phyloP scores from a whole-genome alignment of 2,329 filamentous ascomycete species.

The Clonostachys solani region DNA sequence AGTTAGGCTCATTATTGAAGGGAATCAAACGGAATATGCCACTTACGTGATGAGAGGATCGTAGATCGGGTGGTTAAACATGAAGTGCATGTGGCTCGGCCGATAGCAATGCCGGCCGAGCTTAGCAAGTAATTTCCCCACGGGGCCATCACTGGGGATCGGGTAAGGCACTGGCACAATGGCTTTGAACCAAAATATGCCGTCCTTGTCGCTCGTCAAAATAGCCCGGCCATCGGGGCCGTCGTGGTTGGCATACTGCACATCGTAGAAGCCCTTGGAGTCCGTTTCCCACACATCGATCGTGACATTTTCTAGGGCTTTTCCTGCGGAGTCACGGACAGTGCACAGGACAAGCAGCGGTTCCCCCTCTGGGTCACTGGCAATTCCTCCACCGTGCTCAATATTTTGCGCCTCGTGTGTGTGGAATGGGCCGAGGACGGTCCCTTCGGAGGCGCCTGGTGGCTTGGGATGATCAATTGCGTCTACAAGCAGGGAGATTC shows the following conservation, averaged over 20 bases:
- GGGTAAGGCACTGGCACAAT: conserved; percentile 82
- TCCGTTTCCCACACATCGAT: conserved; percentile 81
- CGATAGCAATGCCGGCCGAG: conserved; percentile 69
- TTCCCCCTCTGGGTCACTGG: conserved; percentile 60
- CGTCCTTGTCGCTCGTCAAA: conserved; percentile 16
- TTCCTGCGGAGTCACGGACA: conserved; percentile 55
- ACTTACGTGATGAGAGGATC: conserved; percentile 76
- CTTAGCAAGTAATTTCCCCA: conserved; percentile 63
- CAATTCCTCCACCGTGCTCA: conserved; percentile 51
- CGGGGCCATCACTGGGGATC: conserved; percentile 78
- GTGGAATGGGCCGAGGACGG: conserved; percentile 76
- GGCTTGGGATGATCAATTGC: conserved; percentile 76
- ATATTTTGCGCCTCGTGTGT: conserved; percentile 61
- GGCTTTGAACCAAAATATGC: conserved; percentile 68
- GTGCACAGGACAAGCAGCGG: conserved; percentile 65
- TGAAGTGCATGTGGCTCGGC: conserved; percentile 79
- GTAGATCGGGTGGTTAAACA: conserved; percentile 76
- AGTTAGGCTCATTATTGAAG: neutral
- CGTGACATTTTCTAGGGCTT: conserved; percentile 56
- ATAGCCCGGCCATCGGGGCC: conserved; percentile 24
- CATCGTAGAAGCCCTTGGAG: conserved; percentile 69
- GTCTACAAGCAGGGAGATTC: conserved; percentile 71
- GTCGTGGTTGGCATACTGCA: conserved; percentile 59
- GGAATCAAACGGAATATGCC: neutral
- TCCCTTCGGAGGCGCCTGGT: conserved; percentile 62